Evolutionary conservation across 306 rosid genomes (phyloP), one percentile per base, ranked within the genome.

Genomic region (Cucurbita ficifolia): DNA sequence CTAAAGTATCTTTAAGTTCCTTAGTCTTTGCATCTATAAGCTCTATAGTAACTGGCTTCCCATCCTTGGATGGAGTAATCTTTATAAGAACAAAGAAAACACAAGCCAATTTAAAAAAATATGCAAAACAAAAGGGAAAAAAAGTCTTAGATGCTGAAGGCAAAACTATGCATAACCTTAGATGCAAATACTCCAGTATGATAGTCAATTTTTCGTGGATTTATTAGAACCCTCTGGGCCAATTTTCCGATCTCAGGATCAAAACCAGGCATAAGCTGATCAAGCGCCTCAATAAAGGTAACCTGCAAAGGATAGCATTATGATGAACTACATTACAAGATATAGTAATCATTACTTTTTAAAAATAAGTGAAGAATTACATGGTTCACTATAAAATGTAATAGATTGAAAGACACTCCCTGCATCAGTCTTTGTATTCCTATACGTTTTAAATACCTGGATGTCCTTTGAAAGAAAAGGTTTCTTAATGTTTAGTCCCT

Each of bases 221-320:
- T 94, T 70, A 94, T 87, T 40, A 94, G 88, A 82, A 94, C 92
- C 84, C 99, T 86, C 45, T 94, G 97, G 81, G 99, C 99, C 80
- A 94, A 84, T 82, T 94, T 94, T 81, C 99, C 87, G 64, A 94
- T 94, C 87, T 94, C 99, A 35, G 99, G 99, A 86, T 94, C 99
- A 91, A 94, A 94, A 78, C 99, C 99, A 76, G 99, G 99, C 99
- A 94, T 91, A 58, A 94, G 97, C 88, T 91, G 99, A 83, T 91
- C 97, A 71, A 94, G 83, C 78, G 99, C 99, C 83, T 94, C 99
- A 69, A 94, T 46, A 75, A 94, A 94, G 63, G 99, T 94, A 83
- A 94, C 99, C 99, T 94, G 80, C 78, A 85, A 73, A 77, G 75
- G 61, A 76, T 14, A 56, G 42, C 79, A 71, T 75, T 54, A 64